A percentile compares a stretch with the other conserved stretches of the same genome.
phyloP scores from a whole-genome alignment of 306 rosid genomes.

The Cicer chorassanicum region DNA sequence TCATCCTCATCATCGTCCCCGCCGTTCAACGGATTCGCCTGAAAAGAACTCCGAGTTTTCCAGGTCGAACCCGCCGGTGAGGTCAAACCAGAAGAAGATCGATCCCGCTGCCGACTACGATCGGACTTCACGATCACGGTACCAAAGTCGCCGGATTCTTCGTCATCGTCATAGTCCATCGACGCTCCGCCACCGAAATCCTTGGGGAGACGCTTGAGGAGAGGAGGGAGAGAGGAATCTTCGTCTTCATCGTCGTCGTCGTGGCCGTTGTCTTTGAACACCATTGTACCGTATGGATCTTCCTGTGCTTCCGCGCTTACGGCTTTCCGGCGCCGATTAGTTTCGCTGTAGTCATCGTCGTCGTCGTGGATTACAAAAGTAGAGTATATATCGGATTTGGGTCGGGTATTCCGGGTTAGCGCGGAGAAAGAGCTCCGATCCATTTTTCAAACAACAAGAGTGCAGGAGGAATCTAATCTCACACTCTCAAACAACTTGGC shows the following conservation, averaged over 20 bases:
- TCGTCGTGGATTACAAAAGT: conserved; percentile 77
- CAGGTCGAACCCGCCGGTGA: conserved; percentile 44
- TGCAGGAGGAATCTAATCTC: not conserved
- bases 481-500: conserved; percentile 11
- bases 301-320: conserved; percentile 44
- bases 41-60: conserved; percentile 53
- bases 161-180: conserved; percentile 73
- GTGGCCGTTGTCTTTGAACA: conserved; percentile 65
- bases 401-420: conserved; percentile 55
- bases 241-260: conserved; percentile 66
- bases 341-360: conserved; percentile 49
- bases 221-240: conserved; percentile 89
- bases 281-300: conserved; percentile 79
- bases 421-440: conserved; percentile 58
- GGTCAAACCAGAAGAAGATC: conserved; percentile 49
- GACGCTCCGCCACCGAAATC: conserved; percentile 95
- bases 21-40: conserved; percentile 43
- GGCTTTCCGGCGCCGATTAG: conserved; percentile 42
- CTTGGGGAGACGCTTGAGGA: conserved; percentile 87
- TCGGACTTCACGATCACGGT: conserved; percentile 75
- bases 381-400: conserved; percentile 71
- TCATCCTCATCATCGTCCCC: conserved; percentile 42
- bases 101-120: conserved; percentile 52
- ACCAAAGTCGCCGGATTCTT: conserved; percentile 71
- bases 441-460: conserved; percentile 51